Evolutionary conservation across 83 land plant genomes (phyloP).

Genomic region (Isoetes engelmannii): DNA sequence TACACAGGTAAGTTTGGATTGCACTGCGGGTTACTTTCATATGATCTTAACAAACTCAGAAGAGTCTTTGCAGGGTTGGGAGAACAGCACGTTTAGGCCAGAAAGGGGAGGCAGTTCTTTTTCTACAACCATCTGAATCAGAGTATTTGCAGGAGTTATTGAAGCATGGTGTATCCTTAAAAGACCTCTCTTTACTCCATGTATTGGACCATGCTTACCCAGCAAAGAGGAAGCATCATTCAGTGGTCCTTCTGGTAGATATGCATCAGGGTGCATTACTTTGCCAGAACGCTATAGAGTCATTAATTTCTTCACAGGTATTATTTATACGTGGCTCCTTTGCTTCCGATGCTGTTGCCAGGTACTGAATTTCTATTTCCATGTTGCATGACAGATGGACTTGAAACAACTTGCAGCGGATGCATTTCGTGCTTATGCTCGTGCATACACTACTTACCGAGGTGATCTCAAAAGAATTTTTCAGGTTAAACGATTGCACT

Average conservation of each 20-base stretch:
- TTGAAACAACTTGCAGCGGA: conserved; percentile 65
- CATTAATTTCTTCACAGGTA: conserved; percentile 67
- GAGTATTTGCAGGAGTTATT: conserved; percentile 75
- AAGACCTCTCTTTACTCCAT: conserved; percentile 58
- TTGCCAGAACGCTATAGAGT: conserved; percentile 71
- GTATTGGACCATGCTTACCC: conserved; percentile 30
- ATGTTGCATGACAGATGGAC: conserved; percentile 26
- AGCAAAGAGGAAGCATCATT: neutral
- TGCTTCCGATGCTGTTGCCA: conserved; percentile 1
- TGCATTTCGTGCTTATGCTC: conserved; percentile 88
- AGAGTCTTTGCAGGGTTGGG: conserved; percentile 62
- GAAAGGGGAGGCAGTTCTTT: conserved; percentile 82
- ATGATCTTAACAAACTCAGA: neutral
- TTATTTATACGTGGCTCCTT: neutral
- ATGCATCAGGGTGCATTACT: conserved; percentile 61
- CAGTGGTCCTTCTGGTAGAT: conserved; percentile 30
- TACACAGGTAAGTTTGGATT: conserved; percentile 64
- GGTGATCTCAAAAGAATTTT: conserved; percentile 85
- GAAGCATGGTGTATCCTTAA: conserved; percentile 66
- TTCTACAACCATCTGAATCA: conserved; percentile 75
- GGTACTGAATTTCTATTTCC: neutral
- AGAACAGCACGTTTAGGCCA: conserved; percentile 93
- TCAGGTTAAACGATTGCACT: conserved; percentile 75
- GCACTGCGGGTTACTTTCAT: neutral
- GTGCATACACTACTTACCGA: conserved; percentile 89